Evolutionary conservation across 164 flowering plant genomes (phyloP), one percentile per base, ranked within the genome.

Genomic region (Euptelea pleiosperma): DNA sequence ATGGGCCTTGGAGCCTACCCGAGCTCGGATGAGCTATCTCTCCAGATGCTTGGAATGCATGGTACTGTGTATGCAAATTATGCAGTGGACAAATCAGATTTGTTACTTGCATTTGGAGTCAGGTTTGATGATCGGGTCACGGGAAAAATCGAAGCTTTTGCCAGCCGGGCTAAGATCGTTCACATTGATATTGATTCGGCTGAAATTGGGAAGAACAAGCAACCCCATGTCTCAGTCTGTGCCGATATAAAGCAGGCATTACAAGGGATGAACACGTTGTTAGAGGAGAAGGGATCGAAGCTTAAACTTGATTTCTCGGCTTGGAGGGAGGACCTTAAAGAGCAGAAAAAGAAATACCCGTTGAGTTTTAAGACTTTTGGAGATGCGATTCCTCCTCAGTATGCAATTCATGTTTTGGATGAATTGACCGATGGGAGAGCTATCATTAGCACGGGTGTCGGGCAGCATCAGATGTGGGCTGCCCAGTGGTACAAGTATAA

Each of bases 131-230:
- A 85, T 39, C 76, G 91, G 7, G 86, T 85, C 35, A 82, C 91
- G 0, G 88, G 88, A 8, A 85, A 83, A 66, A 62, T 85, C 11
- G 91, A 83, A 58, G 77, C 83, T 1, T 85, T 85, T 71, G 91
- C 91, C 8, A 81, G 86, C 60, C 51, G 83, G 30, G 86, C 91
- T 2, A 85, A 81, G 66, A 83, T 85, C 43, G 88, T 82, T 36
- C 91, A 85, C 30, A 79, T 85, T 39, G 86, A 85, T 48, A 81
- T 83, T 34, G 91, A 85, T 52, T 58, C 88, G 0, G 85, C 86
- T 4, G 91, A 85, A 72, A 79, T 85, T 45, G 91, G 91, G 50
- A 85, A 85, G 76, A 85, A 81, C 52, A 85, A 85, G 73, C 83
- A 69, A 56, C 88, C 91, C 24, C 83, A 85, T 68, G 66, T 82